phyloP scores from a whole-genome alignment of 768 basidiomycete genomes.

The Phanerochaete sordida region DNA sequence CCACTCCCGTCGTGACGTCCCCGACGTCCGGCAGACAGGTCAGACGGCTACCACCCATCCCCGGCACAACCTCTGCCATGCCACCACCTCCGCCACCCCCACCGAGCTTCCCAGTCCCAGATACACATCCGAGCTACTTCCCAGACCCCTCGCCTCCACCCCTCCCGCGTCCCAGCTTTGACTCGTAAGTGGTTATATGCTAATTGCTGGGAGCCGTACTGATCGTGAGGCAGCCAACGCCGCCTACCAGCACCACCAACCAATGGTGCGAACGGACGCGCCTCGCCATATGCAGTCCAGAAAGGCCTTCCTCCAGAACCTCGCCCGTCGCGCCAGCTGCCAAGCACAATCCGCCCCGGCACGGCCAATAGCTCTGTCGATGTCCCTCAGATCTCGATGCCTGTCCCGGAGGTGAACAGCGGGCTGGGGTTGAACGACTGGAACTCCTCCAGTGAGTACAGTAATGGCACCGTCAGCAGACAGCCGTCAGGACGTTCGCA shows the following conservation, averaged over 20 bases:
- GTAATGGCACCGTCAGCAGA: slow-evolving; percentile 7
- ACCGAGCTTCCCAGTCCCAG: slow-evolving; percentile 11
- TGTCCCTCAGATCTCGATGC: slow-evolving; percentile 18
- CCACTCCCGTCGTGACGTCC: slow-evolving; percentile 17
- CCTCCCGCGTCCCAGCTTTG: slow-evolving; percentile 13
- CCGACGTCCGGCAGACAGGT: slow-evolving; percentile 19
- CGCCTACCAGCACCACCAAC: slow-evolving; percentile 15
- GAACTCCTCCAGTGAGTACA: neutral
- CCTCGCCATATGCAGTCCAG: slow-evolving; percentile 6
- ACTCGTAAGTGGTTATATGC: slow-evolving; percentile 17
- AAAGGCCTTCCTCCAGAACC: slow-evolving; percentile 13
- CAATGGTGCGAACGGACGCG: slow-evolving; percentile 14
- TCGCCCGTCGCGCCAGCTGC: slow-evolving; percentile 9
- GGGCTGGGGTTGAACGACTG: neutral
- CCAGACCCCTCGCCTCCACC: slow-evolving; percentile 7
- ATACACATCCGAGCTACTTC: slow-evolving; percentile 9
- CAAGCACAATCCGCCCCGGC: slow-evolving; percentile 12
- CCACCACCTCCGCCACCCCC: slow-evolving; percentile 18
- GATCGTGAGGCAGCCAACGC: slow-evolving; percentile 10
- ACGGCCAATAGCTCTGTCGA: slow-evolving; percentile 14
- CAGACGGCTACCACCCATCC: slow-evolving; percentile 25
- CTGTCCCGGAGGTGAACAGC: slow-evolving; percentile 15
- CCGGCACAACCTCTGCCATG: slow-evolving; percentile 14
- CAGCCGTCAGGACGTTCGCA: slow-evolving; percentile 21
- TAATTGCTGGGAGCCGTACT: neutral